Evolutionary conservation across 352 stramenopile genomes (phyloP).

Genomic region (Blastocystis sp.): DNA sequence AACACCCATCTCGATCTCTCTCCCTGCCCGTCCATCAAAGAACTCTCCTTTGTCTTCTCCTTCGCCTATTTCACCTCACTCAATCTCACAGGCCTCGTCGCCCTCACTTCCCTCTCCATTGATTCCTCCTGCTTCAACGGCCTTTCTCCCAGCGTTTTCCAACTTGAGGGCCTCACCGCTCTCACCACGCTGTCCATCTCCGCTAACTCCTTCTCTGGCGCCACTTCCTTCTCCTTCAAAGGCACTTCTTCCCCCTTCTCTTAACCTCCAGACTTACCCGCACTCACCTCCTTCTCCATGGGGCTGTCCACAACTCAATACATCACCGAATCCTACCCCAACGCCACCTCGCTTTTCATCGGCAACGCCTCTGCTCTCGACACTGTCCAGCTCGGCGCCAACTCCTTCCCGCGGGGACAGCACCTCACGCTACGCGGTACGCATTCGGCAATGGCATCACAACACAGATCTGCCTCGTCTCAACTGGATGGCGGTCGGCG

Average conservation of each 20-base stretch:
- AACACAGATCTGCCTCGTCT: background rate
- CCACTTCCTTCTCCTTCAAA: background rate
- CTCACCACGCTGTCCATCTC: background rate
- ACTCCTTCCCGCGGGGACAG: background rate
- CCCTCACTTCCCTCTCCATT: background rate
- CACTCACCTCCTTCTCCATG: background rate
- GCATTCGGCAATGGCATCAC: background rate
- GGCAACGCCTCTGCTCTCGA: background rate
- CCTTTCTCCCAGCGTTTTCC: too few relatives aligned
- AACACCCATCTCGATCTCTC: too few relatives aligned
- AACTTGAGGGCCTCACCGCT: too few relatives aligned
- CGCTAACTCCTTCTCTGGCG: background rate
- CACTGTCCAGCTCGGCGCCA: background rate
- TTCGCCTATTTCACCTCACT: too few relatives aligned
- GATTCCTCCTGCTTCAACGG: background rate
- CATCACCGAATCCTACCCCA: background rate
- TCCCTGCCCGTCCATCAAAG: too few relatives aligned
- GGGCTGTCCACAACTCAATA: background rate
- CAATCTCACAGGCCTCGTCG: too few relatives aligned
- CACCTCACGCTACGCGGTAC: background rate
- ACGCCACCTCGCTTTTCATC: background rate
- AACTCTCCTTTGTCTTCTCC: too few relatives aligned
- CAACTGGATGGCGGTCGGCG: background rate
- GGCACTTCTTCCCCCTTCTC: background rate
- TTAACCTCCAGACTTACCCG: background rate